Conservation (phyloP, 306 rosid species). For the Abrus precatorius region DNA sequence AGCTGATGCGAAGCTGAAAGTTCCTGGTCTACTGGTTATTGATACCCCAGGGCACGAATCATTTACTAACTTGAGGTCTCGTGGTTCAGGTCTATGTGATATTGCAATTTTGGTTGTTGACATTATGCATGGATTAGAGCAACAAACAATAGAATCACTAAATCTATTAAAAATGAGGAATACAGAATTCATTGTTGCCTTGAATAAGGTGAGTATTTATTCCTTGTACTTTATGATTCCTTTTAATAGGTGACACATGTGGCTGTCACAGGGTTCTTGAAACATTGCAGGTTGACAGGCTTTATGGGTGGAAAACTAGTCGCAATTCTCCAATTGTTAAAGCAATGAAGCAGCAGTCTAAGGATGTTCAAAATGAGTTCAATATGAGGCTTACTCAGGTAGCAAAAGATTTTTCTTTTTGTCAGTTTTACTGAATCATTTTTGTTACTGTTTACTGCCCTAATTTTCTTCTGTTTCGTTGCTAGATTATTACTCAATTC, state of each 20-base stretch:
- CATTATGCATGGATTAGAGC: slow-evolving; percentile 98
- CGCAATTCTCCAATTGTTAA: slow-evolving; percentile 84
- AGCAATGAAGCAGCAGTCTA: slow-evolving; percentile 84
- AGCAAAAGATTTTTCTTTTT: slow-evolving; percentile 23
- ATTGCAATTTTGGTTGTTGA: slow-evolving; percentile 97
- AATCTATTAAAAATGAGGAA: slow-evolving; percentile 93
- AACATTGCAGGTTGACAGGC: slow-evolving; percentile 82
- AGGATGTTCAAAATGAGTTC: slow-evolving; percentile 87
- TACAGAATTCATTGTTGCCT: slow-evolving; percentile 93
- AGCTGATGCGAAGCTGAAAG: slow-evolving; percentile 95
- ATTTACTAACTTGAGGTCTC: slow-evolving; percentile 84
- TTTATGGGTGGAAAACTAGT: slow-evolving; percentile 87
- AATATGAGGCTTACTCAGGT: slow-evolving; percentile 88
- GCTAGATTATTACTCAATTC: slow-evolving; percentile 80
- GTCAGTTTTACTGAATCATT: neutral
- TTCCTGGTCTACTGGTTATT: slow-evolving; percentile 90
- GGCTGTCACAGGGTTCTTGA: slow-evolving; percentile 29
- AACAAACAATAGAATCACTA: slow-evolving; percentile 91
- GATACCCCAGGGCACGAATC: slow-evolving; percentile 99
- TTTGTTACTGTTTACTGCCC: slow-evolving; percentile 32
- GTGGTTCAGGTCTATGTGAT: slow-evolving; percentile 97
- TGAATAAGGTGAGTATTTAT: slow-evolving; percentile 73
- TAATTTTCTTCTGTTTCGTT: slow-evolving; percentile 48
- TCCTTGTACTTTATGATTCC: slow-evolving; percentile 2
- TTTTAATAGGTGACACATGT: slow-evolving; percentile 21